Evolutionary conservation across 2,329 filamentous ascomycete species (phyloP), one percentile per base, ranked within the genome.

Genomic region (Cytospora piceicola): DNA sequence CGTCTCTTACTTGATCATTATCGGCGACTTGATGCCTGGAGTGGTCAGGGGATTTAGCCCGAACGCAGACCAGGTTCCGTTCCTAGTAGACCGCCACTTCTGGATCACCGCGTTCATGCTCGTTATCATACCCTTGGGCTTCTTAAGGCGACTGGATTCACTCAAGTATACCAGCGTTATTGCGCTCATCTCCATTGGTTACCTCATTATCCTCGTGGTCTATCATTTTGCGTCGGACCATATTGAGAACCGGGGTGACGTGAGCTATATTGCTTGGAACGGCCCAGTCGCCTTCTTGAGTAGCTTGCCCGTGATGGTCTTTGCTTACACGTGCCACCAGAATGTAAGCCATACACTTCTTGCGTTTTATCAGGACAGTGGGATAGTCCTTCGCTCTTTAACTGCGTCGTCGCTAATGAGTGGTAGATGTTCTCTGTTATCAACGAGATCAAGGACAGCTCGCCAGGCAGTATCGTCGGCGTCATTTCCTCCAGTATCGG

Each of bases 71-170:
- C 83, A 86, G 2, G 80, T 90, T 54, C 85, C 88, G 1, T 98
- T 94, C 73, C 79, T 98, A 69, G 84, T 94, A 53, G 93, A 98
- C 75, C 87, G 95, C 59, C 90, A 95, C 75, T 99, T 99, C 76
- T 99, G 95, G 95, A 91, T 99, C 68, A 98, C 95, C 1, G 94
- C 89, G 1, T 99, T 99, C 75, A 97, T 99, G 93, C 85, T 97
- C 69, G 85, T 96, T 68, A 92, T 99, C 70, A 98, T 99, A 70
- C 95, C 95, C 5, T 82, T 99, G 65, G 96, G 93, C 63, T 99
- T 98, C 73, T 82, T 99, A 46, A 89, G 93, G 69, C 88, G 93
- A 42, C 83, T 99, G 51, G 95, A 99, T 77, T 98, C 94, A 46
- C 84, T 99, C 73, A 98, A 98, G 79, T 99, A 99, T 76, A 99